Percentiles rank a stretch among this genome's conserved stretches.
phyloP scores from a whole-genome alignment of 192 early-diverging fungal species.

The Chytriomyces hyalinus region DNA sequence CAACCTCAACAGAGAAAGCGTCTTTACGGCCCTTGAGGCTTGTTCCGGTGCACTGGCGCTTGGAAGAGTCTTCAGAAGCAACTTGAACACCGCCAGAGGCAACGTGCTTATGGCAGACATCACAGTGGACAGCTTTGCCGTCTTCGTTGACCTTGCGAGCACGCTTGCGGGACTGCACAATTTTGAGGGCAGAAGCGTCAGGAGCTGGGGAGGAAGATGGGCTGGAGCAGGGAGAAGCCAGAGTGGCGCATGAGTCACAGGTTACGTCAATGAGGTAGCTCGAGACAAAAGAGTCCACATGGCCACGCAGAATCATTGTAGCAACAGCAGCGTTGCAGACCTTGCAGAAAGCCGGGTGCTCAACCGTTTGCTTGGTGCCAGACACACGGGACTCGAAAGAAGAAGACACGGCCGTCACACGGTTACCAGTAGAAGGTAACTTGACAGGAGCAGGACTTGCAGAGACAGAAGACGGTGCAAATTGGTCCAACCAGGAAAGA shows the following conservation, averaged over 20 bases:
- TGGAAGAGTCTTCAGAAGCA: background rate
- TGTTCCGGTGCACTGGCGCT: background rate
- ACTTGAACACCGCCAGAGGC: constrained; percentile 35
- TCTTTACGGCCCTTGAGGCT: background rate
- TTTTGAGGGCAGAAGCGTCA: background rate
- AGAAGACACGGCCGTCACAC: constrained; percentile 28
- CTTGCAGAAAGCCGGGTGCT: constrained; percentile 27
- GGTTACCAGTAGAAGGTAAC: background rate
- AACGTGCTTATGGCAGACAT: constrained; percentile 32
- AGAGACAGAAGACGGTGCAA: background rate
- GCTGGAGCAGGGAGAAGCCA: background rate
- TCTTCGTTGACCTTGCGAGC: constrained; percentile 29
- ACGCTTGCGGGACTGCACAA: constrained; percentile 38
- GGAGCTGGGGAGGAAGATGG: background rate
- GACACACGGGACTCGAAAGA: background rate
- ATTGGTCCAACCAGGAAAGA: background rate
- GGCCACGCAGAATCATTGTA: constrained; percentile 36
- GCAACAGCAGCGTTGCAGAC: constrained; percentile 21
- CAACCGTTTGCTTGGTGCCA: constrained; percentile 22
- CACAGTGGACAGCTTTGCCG: constrained; percentile 31
- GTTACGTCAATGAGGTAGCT: constrained; percentile 24
- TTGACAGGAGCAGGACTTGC: background rate
- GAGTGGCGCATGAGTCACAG: constrained; percentile 17
- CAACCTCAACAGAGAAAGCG: constrained; percentile 44
- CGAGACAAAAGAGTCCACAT: background rate